Evolutionary conservation across 768 basidiomycete genomes (phyloP), one percentile per base, ranked within the genome.

Genomic region (Mycena kentingensis): DNA sequence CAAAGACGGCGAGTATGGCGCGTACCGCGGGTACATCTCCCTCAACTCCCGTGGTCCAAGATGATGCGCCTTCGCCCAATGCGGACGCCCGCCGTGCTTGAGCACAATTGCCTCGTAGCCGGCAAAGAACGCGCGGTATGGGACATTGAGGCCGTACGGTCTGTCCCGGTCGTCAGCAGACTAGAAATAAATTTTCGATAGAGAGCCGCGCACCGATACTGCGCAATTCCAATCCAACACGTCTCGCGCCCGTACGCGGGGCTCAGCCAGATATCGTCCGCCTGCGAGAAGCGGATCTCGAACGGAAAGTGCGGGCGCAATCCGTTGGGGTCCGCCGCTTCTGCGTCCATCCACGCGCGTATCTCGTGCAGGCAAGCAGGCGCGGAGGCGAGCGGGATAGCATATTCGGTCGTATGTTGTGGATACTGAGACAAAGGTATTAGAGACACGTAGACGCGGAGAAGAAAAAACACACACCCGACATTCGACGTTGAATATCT

Each of bases 371-470:
- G 77, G 62, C 89, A 93, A 1, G 78, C 73, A 45, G 73, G 72
- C 1, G 93, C 79, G 47, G 82, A 70, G 32, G 77, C 72, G 60
- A 86, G 87, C 3, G 95, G 92, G 29, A 99, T 78, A 5, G 92
- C 91, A 87, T 93, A 96, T 70, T 99, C 97, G 13, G 91, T 93
- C 2, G 97, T 98, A 68, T 93, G 87, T 68, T 98, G 94, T 1
- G 85, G 85, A 69, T 87, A 92, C 93, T 94, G 15, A 22, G 8
- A 27, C n/a, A 19, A 12, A 15, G 38, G 36, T 18, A 52, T 63
- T 51, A 52, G 44, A 32, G 49, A 53, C 46, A 50, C 21, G 46
- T 27, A 41, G 34, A 27, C 25, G 44, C 42, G 36, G 26, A 26
- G 29, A 27, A 32, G 29, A 38, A 34, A 29, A 35, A 18, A 46